phyloP scores from a whole-genome alignment of 148 eudicot genomes.

The Chenopodium berlandieri region DNA sequence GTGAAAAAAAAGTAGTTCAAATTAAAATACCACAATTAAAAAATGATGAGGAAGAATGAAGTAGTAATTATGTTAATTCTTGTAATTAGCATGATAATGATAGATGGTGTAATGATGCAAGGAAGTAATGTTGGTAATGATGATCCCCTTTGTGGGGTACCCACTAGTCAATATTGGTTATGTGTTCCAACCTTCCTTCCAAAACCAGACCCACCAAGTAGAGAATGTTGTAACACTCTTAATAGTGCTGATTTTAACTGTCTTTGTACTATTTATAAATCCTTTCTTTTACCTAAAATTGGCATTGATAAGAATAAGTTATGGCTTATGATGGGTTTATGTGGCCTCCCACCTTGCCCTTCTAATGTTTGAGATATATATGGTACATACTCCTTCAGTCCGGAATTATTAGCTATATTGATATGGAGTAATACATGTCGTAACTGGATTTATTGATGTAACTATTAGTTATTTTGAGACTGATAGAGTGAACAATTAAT shows the following conservation, averaged over 20 bases:
- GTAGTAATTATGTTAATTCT: background rate
- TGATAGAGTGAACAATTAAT: too few species aligned
- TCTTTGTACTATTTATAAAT: background rate
- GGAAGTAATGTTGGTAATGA: too few species aligned
- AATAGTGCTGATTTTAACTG: constrained; percentile 1
- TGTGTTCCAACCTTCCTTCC: background rate
- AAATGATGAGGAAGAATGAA: background rate
- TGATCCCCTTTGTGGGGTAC: background rate
- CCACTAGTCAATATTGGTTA: background rate
- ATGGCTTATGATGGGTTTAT: background rate
- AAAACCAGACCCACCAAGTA: constrained; percentile 9
- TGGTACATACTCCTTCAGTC: too few species aligned
- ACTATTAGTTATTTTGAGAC: too few species aligned
- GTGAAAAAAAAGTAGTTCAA: background rate
- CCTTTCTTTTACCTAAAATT: background rate
- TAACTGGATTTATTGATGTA: too few species aligned
- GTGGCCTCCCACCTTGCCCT: constrained; percentile 22
- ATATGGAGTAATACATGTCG: too few species aligned
- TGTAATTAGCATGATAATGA: constrained; percentile 12
- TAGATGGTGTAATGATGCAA: background rate
- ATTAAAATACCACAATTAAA: too few species aligned
- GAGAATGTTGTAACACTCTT: background rate
- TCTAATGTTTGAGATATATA: background rate
- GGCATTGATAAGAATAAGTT: background rate
- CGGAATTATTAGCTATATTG: too few species aligned